Conservation (phyloP, 2,329 filamentous ascomycete genomes). For the Podosphaera fusca region DNA sequence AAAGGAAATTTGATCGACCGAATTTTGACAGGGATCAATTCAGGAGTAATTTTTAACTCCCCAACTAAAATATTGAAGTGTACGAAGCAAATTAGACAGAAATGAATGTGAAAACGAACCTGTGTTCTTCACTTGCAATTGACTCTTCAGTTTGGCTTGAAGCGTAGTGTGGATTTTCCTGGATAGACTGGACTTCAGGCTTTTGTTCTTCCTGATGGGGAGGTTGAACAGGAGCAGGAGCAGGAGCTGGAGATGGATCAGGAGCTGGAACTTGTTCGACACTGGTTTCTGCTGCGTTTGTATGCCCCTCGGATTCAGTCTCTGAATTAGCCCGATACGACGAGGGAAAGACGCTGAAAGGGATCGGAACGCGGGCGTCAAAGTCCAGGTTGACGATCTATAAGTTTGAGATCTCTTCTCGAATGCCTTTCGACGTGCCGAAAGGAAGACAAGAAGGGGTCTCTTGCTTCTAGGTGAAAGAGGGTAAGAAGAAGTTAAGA, state of each 20-base stretch:
- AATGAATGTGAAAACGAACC: neutral
- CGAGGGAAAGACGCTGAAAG: constrained; percentile 99
- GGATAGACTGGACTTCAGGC: neutral
- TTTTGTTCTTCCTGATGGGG: neutral
- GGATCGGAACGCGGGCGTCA: constrained; percentile 97
- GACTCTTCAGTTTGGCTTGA: neutral
- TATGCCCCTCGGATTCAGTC: neutral
- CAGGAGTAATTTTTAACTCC: too few relatives aligned
- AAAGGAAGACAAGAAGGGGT: constrained; percentile 48
- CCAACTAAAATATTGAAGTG: too few relatives aligned
- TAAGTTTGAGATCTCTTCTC: constrained; percentile 45
- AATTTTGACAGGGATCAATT: neutral
- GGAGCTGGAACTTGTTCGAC: neutral
- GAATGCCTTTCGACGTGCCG: constrained; percentile 36
- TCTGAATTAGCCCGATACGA: constrained; percentile 49
- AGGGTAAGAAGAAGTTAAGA: constrained; percentile 16
- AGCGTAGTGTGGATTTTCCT: neutral
- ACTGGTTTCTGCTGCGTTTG: neutral
- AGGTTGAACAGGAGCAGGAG: neutral
- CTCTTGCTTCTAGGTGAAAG: constrained; percentile 37
- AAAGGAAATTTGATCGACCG: constrained; percentile 4
- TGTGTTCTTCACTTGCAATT: neutral
- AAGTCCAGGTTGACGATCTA: constrained; percentile 97
- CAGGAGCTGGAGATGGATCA: neutral
- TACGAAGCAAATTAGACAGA: too few relatives aligned